Conservation (phyloP, 176 grass and related monocot species). For the Luzula sylvatica region DNA sequence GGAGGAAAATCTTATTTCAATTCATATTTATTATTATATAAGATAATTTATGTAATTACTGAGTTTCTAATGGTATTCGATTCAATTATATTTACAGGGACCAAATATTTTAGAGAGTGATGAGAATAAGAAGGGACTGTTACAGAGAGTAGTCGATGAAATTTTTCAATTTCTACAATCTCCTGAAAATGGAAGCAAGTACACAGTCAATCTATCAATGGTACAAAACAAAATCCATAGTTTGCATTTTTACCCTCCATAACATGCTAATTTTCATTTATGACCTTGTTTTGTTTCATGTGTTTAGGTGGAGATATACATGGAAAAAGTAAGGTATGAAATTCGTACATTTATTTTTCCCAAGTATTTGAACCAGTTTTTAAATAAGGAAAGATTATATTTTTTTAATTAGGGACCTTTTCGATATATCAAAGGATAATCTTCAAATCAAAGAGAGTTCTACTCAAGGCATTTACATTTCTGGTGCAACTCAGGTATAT, state of each 20-base stretch:
- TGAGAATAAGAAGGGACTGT: constrained; percentile 48
- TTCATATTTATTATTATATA: constrained; percentile 13
- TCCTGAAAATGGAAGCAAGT: constrained; percentile 26
- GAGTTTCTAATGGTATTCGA: constrained; percentile 9
- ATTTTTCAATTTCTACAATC: constrained; percentile 54
- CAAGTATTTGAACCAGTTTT: constrained; percentile 6
- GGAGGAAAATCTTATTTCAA: constrained; percentile 44
- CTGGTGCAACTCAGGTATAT: constrained; percentile 71
- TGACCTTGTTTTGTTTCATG: not conserved
- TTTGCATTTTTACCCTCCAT: no score
- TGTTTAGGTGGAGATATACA: constrained; percentile 77
- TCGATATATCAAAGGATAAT: constrained; percentile 92
- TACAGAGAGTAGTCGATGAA: constrained; percentile 50
- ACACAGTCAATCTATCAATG: constrained; percentile 66
- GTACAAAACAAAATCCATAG: constrained; percentile 20
- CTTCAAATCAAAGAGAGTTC: constrained; percentile 87
- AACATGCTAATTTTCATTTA: no score
- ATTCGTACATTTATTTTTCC: not conserved
- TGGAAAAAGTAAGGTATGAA: constrained; percentile 88
- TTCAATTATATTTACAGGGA: constrained; percentile 32
- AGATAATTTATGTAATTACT: constrained; percentile 5
- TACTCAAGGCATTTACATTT: constrained; percentile 76
- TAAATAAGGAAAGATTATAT: no score
- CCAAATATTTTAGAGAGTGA: constrained; percentile 70
- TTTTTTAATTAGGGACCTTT: constrained; percentile 55